Evolutionary conservation across 108 stramenopile species (phyloP), one percentile per base, ranked within the genome.

Genomic region (Stephanodiscus minutulus): DNA sequence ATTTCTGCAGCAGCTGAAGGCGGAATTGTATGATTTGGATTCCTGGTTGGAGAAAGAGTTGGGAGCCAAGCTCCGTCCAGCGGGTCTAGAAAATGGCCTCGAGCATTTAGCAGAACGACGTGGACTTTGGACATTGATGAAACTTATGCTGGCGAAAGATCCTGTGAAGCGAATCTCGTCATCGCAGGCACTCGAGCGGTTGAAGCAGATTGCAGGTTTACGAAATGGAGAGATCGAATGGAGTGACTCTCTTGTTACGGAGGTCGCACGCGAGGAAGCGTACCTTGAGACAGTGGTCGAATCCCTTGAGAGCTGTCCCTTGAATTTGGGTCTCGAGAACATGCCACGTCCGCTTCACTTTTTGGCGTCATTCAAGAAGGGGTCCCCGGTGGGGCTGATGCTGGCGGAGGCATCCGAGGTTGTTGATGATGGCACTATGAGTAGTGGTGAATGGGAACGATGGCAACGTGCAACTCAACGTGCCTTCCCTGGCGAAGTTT

Each of bases 341-440:
- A 68, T 72, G 56, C 82, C 82, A 33, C 79, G 87, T n/a, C 90
- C 92, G 8, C 77, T 93, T 58, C 90, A 93, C 54, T 93, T 87
- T 66, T 84, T 91, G 9, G 92, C 92, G 17, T 88, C 89, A 3
- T 93, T 93, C 62, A 70, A 82, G n/a, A 79, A 87, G 29, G 61
- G 54, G 8, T 49, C 64, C 39, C 70, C 92, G 1, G 56, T 91
- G 1, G 92, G 92, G 35, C 43, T 93, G 21, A 47, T 89, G 46
- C 61, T 93, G 10, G 73, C 92, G 3, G 91, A 92, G 72, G 77
- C 66, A 11, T 80, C 83, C 25, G 60, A 48, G 10, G 73, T 64
- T 24, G 54, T 80, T 24, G 68, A 84, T 10, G 87, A 89, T 53
- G 49, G 41, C 18, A 67, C 64, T 9, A 39, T 79, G 61, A 63